Percentiles rank a stretch among this genome's conserved stretches.
phyloP scores from a whole-genome alignment of 495 filamentous ascomycete genomes.

The Annulohypoxylon moriforme region DNA sequence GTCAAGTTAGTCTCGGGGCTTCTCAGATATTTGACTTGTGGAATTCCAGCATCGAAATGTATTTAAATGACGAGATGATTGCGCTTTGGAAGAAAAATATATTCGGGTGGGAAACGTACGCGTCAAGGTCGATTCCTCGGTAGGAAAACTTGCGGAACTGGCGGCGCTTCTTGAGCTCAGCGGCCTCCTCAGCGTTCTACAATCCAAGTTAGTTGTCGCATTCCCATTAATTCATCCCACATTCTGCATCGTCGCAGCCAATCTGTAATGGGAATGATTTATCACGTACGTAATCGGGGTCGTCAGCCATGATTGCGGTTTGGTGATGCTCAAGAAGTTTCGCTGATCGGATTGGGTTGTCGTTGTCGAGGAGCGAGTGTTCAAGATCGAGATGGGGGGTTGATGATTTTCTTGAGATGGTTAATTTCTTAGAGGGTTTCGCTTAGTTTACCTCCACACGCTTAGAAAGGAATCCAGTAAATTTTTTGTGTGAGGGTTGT shows the following conservation, averaged over 20 bases:
- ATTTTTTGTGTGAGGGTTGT: conserved; percentile 46
- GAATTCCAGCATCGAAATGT: background rate
- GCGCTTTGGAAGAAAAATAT: background rate
- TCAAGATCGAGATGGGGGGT: conserved; percentile 42
- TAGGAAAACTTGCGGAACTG: conserved; percentile 99
- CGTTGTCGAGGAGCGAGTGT: conserved; percentile 40
- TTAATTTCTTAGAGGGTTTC: conserved; percentile 37
- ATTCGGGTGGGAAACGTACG: conserved; percentile 71
- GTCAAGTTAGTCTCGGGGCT: conserved; percentile 46
- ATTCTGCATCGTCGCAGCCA: background rate
- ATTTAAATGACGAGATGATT: background rate
- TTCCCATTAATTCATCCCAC: conserved; percentile 9
- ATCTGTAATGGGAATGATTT: background rate
- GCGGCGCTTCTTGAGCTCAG: conserved; percentile 99
- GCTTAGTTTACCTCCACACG: conserved; percentile 38
- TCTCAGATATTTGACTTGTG: conserved; percentile 32
- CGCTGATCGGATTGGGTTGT: conserved; percentile 37
- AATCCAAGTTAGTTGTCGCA: conserved; percentile 30
- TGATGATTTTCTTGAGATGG: conserved; percentile 28
- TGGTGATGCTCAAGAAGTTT: conserved; percentile 33
- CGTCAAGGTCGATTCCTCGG: conserved; percentile 98
- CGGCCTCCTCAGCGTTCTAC: conserved; percentile 94
- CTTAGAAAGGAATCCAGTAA: conserved; percentile 17
- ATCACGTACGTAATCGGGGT: conserved; percentile 81
- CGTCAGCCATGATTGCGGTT: conserved; percentile 87